phyloP scores from a whole-genome alignment of 805 yeast genomes.

The Komagataella ulmi region DNA sequence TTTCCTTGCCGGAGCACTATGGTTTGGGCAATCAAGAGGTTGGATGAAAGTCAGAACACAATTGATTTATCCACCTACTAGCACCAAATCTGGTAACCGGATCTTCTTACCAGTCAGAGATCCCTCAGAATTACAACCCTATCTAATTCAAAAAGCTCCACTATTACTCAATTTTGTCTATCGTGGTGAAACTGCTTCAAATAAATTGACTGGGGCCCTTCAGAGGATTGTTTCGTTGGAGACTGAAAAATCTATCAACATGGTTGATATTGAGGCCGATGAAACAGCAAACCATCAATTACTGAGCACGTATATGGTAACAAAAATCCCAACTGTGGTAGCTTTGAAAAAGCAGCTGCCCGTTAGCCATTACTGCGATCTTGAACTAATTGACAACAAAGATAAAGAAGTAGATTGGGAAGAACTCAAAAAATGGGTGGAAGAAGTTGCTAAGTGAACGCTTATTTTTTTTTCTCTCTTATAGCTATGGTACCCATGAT shows the following conservation, averaged over 20 bases:
- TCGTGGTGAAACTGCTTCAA: constrained; percentile 48
- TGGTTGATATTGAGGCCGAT: constrained; percentile 66
- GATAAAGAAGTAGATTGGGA: constrained; percentile 27
- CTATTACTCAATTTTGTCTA: constrained; percentile 60
- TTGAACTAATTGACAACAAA: constrained; percentile 14
- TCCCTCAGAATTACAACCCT: constrained; percentile 39
- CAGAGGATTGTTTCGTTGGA: constrained; percentile 35
- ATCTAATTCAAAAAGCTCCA: constrained; percentile 42
- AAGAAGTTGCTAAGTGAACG: constrained; percentile 22
- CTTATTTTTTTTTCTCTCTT: too few relatives aligned
- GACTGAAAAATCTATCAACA: constrained; percentile 36
- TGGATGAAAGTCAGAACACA: constrained; percentile 17
- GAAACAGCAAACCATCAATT: constrained; percentile 49
- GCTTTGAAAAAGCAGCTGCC: constrained; percentile 56
- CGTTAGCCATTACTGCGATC: constrained; percentile 21
- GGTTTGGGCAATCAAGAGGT: constrained; percentile 9
- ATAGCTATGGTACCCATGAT: constrained; percentile 34
- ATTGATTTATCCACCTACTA: constrained; percentile 23
- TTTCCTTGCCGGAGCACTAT: constrained; percentile 11
- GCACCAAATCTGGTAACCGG: constrained; percentile 20
- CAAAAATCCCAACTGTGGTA: constrained; percentile 51
- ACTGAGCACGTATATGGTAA: constrained; percentile 29
- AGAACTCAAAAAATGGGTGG: constrained; percentile 28
- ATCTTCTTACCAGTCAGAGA: constrained; percentile 41
- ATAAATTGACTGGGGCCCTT: constrained; percentile 48